These are phyloP conservation scores for Odontarrhena argentea DNA, from an alignment of 345 rosid species.

Conservation along the genomic window DNA sequence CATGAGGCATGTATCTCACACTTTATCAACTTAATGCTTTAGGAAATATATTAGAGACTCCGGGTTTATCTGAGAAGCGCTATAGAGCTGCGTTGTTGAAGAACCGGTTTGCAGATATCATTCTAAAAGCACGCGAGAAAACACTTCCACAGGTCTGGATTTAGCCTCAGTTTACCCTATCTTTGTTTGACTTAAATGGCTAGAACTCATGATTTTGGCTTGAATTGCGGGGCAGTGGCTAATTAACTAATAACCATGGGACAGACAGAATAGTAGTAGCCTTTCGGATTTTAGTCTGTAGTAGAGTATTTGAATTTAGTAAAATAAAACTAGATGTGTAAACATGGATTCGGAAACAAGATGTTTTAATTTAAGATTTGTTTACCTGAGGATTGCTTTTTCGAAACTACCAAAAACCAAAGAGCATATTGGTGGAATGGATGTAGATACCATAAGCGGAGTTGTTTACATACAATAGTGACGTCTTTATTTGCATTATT, in stretches of 20 bases:
- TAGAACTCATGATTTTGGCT: not conserved
- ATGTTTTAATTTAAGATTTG: not conserved
- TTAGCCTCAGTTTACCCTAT: slow-evolving; percentile 4
- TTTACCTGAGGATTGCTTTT: not conserved
- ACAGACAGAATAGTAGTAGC: not conserved
- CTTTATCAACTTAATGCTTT: slow-evolving; percentile 41
- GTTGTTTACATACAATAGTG: not conserved
- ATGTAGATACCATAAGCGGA: not conserved
- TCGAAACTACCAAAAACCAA: not conserved
- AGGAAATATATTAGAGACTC: slow-evolving; percentile 76
- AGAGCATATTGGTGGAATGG: slow-evolving; percentile 1
- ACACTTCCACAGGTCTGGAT: slow-evolving; percentile 74
- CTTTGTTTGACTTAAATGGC: slow-evolving; percentile 5
- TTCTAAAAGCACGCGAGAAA: slow-evolving; percentile 89
- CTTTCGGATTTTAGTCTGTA: not conserved
- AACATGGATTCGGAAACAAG: not conserved
- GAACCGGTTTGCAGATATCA: slow-evolving; percentile 91
- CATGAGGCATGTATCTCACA: slow-evolving; percentile 46
- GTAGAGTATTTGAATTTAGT: slow-evolving; percentile 13
- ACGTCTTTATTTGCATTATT: slow-evolving; percentile 1
- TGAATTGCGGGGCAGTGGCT: not conserved
- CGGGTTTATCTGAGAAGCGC: slow-evolving; percentile 71
- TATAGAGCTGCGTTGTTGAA: slow-evolving; percentile 83
- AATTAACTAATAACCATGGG: not conserved
- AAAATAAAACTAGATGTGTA: not conserved